Base-by-base conservation (phyloP, 2,329 filamentous ascomycete genomes). In the Colletotrichum chrysophilum region DNA sequence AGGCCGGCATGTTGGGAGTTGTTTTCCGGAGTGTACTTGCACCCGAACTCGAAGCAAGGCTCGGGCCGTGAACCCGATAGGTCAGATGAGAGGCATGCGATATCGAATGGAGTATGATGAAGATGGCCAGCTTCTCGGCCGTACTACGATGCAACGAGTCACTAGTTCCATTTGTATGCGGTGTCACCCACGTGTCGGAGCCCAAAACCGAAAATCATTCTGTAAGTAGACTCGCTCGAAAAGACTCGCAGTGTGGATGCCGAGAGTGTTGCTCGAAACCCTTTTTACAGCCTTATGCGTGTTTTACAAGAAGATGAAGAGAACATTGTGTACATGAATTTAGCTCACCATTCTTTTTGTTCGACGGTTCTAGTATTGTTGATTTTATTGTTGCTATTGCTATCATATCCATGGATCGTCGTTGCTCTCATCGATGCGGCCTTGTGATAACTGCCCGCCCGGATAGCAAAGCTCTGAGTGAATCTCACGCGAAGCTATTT, bases 151-250 rank as follows among this genome's bases (percentile, higher is more conserved):
- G 38, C 38, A 48, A 48, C 38, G 38, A 48, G 18, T 1, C 0
- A n/a, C 18, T 48, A n/a, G 38, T 48, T 48, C 38, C 18, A 10
- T 48, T 5, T 48, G 2, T 12, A 48, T 48, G 18, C 18, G 38
- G 38, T 48, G 38, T 4, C 1, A 48, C 38, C 18, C 1, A 43
- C 1, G 9, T 43, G 36, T 38, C 38, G 38, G 38, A n/a, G 18
- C 38, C 9, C 5, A 12, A 48, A 48, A 0, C 5, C 18, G 18
- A n/a, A n/a, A 48, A 12, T 3, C 2, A 0, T 48, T n/a, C 18
- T 48, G 5, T 48, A 2, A 48, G 18, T 4, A 48, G 0, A 48
- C 38, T 2, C 38, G 1, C 18, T 0, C 38, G 1, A 43, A 1
- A n/a, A 48, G 18, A 48, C 9, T 48, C 18, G 18, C 30, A 32